Percentiles rank a stretch among this genome's conserved stretches.
Evolutionary conservation across 352 stramenopile species (phyloP).

Genomic region (Pythium sukuiense): DNA sequence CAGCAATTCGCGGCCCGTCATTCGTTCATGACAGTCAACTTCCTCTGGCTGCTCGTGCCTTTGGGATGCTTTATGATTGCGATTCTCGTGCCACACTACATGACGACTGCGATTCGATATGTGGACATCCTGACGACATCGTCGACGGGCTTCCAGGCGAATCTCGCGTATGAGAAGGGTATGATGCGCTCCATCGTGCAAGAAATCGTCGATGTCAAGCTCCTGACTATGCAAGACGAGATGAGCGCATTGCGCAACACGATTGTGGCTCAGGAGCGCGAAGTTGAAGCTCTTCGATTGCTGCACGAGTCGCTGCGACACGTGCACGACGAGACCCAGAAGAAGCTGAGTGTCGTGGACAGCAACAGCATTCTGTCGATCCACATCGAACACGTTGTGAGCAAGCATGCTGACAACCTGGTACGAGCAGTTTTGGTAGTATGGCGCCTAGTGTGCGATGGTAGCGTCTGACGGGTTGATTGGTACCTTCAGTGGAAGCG

Average conservation of each 20-base stretch:
- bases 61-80: slow-evolving; percentile 71
- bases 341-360: slow-evolving; percentile 61
- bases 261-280: slow-evolving; percentile 51
- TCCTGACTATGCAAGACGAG: slow-evolving; percentile 57
- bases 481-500: slow-evolving; percentile 43
- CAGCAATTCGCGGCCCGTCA: slow-evolving; percentile 53
- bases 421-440: slow-evolving; percentile 28
- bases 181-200: slow-evolving; percentile 64
- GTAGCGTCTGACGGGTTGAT: not conserved
- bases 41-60: slow-evolving; percentile 70
- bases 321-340: slow-evolving; percentile 53
- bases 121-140: slow-evolving; percentile 61
- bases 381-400: slow-evolving; percentile 68
- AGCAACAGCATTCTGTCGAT: slow-evolving; percentile 54
- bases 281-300: slow-evolving; percentile 57
- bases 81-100: slow-evolving; percentile 67
- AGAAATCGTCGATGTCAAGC: slow-evolving; percentile 69
- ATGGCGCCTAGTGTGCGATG: not conserved
- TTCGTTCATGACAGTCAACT: slow-evolving; percentile 74
- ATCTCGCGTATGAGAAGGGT: slow-evolving; percentile 44
- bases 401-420: slow-evolving; percentile 64
- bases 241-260: slow-evolving; percentile 49
- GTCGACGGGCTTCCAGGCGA: slow-evolving; percentile 30
- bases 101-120: slow-evolving; percentile 68
- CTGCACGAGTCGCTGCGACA: slow-evolving; percentile 60